Conservation (phyloP, 1,139 yeast genomes). For the Debaryomyces fabryi region DNA sequence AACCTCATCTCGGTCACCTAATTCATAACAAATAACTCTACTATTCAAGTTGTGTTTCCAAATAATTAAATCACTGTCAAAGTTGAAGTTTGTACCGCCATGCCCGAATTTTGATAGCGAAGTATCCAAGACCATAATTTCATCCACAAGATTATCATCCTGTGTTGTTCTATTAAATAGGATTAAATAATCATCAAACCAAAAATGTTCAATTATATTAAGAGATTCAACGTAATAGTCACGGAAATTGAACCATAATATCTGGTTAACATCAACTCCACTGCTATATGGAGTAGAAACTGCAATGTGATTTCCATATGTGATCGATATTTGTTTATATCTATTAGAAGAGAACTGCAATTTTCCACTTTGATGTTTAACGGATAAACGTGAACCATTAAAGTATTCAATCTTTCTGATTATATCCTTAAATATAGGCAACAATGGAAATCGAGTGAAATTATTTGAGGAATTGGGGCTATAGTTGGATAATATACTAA, state of each 20-base stretch:
- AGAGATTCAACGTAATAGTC: conserved; percentile 37
- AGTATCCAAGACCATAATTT: conserved; percentile 41
- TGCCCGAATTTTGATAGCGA: conserved; percentile 36
- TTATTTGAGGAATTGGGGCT: conserved; percentile 14
- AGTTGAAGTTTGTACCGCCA: conserved; percentile 34
- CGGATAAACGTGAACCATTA: conserved; percentile 20
- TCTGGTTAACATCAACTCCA: conserved; percentile 32
- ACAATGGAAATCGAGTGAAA: conserved; percentile 33
- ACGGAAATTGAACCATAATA: conserved; percentile 45
- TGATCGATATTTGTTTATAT: conserved; percentile 33
- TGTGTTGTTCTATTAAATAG: conserved; percentile 33
- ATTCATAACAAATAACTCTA: conserved; percentile 28
- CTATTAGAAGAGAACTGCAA: conserved; percentile 28
- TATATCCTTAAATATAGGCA: conserved; percentile 33
- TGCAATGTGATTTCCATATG: conserved; percentile 34
- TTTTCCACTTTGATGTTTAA: conserved; percentile 21
- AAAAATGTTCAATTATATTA: conserved; percentile 40
- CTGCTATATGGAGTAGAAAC: conserved; percentile 41
- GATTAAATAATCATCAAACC: conserved; percentile 39
- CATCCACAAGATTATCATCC: conserved; percentile 35
- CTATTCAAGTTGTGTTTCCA: conserved; percentile 45
- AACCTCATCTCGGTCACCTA: conserved; percentile 16
- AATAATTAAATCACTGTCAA: conserved; percentile 43
- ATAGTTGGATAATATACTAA: conserved; percentile 27
- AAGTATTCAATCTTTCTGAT: conserved; percentile 24